Base-by-base conservation (phyloP, 1,284 basidiomycete genomes). In the Cystobasidium slooffiae region DNA sequence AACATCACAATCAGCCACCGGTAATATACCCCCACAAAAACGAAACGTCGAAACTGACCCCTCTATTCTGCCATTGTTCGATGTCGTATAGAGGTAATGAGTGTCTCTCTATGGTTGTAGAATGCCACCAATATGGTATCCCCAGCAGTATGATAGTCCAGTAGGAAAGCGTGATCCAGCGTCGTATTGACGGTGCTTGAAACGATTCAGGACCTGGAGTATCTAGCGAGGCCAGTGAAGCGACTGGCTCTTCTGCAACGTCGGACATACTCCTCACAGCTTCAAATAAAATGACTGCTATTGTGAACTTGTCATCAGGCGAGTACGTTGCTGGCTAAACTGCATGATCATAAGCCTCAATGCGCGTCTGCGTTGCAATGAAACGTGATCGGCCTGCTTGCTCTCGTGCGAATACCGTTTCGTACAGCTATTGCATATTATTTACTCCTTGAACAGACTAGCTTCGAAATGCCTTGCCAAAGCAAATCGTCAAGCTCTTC, bases 71-170 rank as follows among this genome's bases (percentile, higher is more conserved):
- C 78, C 88, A 86, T n/a, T 84, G 84, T 53, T 83, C 82, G 41
- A 94, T 88, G 49, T 87, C 86, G 68, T 83, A 82, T n/a, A 85
- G 84, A 1, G 93, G 92, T 18, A 96, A 83, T 0, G 89, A 84
- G 16, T 91, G 85, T 41, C 93, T 87, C 80, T 93, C 87, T 51
- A 96, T 94, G 76, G 90, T 91, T 2, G 94, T 96, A 24, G 91
- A 89, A 59, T 85, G 86, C 92, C 91, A 96, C 94, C 94, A 97
- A 58, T 91, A 85, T 4, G 94, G 94, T 20, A 92, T 74, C 1
- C 89, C 88, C 7, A 91, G 82, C 24, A 94, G 76, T 24, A 94
- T 85, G 44, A 92, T 84, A 47, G 65, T 67, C 74, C 74, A 75
- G 43, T 72, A 68, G 20, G 66, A 31, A 10, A 68, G 37, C 8